phyloP scores from a whole-genome alignment of 2,329 filamentous ascomycete genomes.

The Sclerotinia borealis region DNA sequence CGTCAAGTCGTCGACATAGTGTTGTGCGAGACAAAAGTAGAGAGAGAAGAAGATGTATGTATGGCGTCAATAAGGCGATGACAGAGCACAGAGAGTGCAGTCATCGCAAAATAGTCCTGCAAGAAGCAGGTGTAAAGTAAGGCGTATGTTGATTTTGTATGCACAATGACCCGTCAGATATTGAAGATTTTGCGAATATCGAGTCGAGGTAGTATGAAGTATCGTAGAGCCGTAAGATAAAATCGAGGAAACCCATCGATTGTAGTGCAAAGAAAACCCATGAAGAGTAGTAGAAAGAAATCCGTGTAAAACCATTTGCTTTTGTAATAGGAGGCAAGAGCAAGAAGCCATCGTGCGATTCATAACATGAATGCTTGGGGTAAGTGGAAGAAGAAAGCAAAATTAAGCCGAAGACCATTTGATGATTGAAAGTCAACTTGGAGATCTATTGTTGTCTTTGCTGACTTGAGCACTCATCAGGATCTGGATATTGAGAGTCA shows the following conservation, averaged over 20 bases:
- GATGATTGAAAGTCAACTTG: not conserved
- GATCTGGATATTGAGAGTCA: not conserved
- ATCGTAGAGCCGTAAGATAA: not conserved
- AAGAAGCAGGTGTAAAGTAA: not conserved
- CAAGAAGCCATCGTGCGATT: not conserved
- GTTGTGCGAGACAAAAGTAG: not conserved
- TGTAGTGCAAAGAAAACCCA: not conserved
- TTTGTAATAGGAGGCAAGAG: not conserved
- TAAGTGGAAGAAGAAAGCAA: not conserved
- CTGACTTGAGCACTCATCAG: not conserved
- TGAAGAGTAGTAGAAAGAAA: not conserved
- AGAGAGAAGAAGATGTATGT: not conserved
- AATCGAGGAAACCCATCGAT: not conserved
- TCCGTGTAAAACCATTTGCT: not conserved
- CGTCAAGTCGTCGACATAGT: not conserved
- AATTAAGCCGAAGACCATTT: not conserved
- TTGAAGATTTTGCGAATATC: not conserved
- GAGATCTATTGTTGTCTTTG: not conserved
- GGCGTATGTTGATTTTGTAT: not conserved
- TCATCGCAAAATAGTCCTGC: not conserved
- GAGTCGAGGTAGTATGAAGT: not conserved
- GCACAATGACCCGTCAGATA: not conserved
- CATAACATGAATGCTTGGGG: not conserved
- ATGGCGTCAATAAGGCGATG: not conserved
- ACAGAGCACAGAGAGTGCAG: not conserved